These are phyloP conservation scores for Phaeosphaeria sp. DNA, from an alignment of 2,329 filamentous ascomycete genomes.

Conservation along the genomic window DNA sequence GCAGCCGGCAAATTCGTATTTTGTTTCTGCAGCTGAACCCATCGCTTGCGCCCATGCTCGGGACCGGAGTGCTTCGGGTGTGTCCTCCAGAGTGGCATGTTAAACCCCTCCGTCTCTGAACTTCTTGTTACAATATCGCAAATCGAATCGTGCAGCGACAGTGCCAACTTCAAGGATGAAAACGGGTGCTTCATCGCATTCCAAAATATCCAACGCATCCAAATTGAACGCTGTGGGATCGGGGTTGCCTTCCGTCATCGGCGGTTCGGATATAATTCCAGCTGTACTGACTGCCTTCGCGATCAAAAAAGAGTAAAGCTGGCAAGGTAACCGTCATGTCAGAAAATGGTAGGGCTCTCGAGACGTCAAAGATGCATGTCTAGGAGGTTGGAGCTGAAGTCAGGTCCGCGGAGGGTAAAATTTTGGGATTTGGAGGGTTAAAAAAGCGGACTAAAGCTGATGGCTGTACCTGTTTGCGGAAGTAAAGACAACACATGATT, in stretches of 20 bases:
- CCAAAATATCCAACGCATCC: slow-evolving; percentile 18
- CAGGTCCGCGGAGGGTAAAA: background rate
- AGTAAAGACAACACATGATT: background rate
- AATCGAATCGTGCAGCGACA: slow-evolving; percentile 18
- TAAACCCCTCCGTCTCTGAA: slow-evolving; percentile 21
- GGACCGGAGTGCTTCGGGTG: slow-evolving; percentile 27
- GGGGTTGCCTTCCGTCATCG: background rate
- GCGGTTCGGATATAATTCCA: too few species aligned
- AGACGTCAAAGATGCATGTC: too few species aligned
- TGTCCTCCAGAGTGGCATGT: slow-evolving; percentile 11
- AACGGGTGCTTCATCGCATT: slow-evolving; percentile 27
- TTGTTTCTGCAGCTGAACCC: slow-evolving; percentile 11
- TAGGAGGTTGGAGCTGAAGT: background rate
- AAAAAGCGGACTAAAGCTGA: too few species aligned
- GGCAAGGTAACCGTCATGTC: background rate
- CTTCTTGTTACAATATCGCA: slow-evolving; percentile 31
- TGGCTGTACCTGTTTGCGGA: background rate
- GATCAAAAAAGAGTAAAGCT: background rate
- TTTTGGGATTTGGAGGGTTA: too few species aligned
- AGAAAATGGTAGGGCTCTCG: too few species aligned
- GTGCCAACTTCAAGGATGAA: slow-evolving; percentile 29
- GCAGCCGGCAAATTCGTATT: slow-evolving; percentile 20
- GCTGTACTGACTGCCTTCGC: background rate
- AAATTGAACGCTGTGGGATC: slow-evolving; percentile 20
- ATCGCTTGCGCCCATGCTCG: slow-evolving; percentile 37